Base-by-base conservation (phyloP, 2,329 filamentous ascomycete genomes). In the Aspergillus udagawae region DNA sequence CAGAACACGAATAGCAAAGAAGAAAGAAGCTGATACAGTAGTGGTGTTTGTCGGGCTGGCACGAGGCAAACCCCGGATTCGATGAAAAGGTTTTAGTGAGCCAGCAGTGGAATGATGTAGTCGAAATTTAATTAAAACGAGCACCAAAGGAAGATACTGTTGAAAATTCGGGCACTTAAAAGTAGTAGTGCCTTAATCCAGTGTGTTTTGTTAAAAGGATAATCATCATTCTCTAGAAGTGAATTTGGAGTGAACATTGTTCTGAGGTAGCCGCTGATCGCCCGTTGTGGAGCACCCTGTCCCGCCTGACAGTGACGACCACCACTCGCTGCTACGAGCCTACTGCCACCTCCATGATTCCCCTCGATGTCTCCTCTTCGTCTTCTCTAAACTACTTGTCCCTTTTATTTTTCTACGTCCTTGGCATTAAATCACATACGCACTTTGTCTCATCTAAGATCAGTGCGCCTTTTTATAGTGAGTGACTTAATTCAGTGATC, bases 191-290 rank as follows among this genome's bases (percentile, higher is more conserved):
- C 3, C 7, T 38, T 38, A 6, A 7, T 17, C 14, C 14, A 38
- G 14, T 38, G 32, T 38, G 17, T 7, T 5, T 38, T 6, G 5
- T 17, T 38, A 7, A 38, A 38, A 7, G 5, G 14, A 38, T 38
- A 38, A 8, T 4, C 14, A 17, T 14, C 14, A 3, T 17, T 17
- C 32, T 38, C 5, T 38, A 17, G 14, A 17, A 17, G 32, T 38
- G 32, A 35, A 35, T 7, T 17, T 6, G 32, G 6, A 17, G 32
- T 42, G 35, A 54, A 56, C 58, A 67, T 64, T 67, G 62, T 63
- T 66, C 62, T 67, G 66, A 72, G 32, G 32, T 38, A 38, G 64
- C 67, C 63, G 69, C 68, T 60, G 69, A 72, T 72, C 70, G 67
- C 63, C 56, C 66, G 65, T 70, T 60, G 63, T 65, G 68, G 68